A percentile compares a stretch with the other conserved stretches of the same genome.
These are phyloP conservation scores for Scheffersomyces quercinus DNA, from an alignment of 1,139 yeast genomes.

Conservation along the genomic window DNA sequence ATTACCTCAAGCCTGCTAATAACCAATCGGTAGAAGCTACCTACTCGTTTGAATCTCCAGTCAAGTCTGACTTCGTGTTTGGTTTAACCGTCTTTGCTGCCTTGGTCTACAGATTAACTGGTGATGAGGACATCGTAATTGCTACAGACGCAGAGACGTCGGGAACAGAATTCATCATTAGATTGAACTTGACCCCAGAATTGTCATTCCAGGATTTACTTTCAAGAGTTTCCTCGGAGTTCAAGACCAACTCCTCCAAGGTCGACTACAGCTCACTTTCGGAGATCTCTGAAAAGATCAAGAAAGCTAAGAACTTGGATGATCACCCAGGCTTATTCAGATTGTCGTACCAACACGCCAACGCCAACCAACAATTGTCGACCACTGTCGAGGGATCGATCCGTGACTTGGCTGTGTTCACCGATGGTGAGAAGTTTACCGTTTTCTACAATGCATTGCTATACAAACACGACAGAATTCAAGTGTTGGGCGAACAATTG, in stretches of 20 bases:
- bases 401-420: constrained; percentile 64
- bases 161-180: constrained; percentile 53
- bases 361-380: constrained; percentile 43
- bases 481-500: constrained; percentile 72
- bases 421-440: constrained; percentile 27
- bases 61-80: constrained; percentile 39
- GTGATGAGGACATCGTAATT: constrained; percentile 90
- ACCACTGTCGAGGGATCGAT: constrained; percentile 54
- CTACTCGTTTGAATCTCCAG: constrained; percentile 36
- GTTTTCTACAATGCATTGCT: constrained; percentile 75
- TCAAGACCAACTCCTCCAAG: constrained; percentile 35
- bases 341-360: constrained; percentile 59
- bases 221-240: constrained; percentile 44
- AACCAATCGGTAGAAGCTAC: constrained; percentile 68
- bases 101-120: constrained; percentile 77
- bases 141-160: constrained; percentile 57
- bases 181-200: constrained; percentile 58
- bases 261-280: constrained; percentile 50
- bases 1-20: constrained; percentile 77
- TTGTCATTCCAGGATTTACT: constrained; percentile 56
- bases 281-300: constrained; percentile 56
- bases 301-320: constrained; percentile 50
- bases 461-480: constrained; percentile 69
- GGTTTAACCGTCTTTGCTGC: constrained; percentile 73
- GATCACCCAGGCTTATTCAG: constrained; percentile 64